Evolutionary conservation across 495 filamentous ascomycete species (phyloP).

Genomic region (Xylaria venustula): DNA sequence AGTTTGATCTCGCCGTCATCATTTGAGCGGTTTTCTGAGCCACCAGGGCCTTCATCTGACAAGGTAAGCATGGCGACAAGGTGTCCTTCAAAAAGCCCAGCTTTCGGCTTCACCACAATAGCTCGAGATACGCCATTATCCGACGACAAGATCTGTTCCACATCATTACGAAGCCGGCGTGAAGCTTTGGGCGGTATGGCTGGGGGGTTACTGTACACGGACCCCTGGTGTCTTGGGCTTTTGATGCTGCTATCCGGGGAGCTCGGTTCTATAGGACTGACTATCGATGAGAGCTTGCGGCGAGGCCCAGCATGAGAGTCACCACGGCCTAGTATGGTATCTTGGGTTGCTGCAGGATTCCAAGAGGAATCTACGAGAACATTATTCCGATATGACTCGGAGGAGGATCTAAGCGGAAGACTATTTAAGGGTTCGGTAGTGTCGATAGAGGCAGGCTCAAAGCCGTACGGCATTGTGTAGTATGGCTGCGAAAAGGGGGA

Average conservation of each 20-base stretch:
- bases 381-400: not conserved
- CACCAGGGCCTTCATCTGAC: constrained; percentile 20
- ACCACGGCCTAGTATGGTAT: constrained; percentile 2
- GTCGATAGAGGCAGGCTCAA: not conserved
- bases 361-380: constrained; percentile 1
- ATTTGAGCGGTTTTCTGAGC: not conserved
- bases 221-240: constrained; percentile 1
- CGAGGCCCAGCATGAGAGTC: constrained; percentile 17
- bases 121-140: constrained; percentile 32
- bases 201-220: constrained; percentile 4
- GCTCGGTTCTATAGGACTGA: constrained; percentile 14
- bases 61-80: constrained; percentile 44
- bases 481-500: constrained; percentile 13
- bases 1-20: constrained; percentile 35
- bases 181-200: constrained; percentile 20
- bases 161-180: constrained; percentile 18
- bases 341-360: not conserved
- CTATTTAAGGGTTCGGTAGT: not conserved
- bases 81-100: constrained; percentile 45
- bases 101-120: constrained; percentile 43
- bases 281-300: not conserved
- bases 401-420: not conserved
- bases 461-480: not conserved
- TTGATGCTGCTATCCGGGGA: constrained; percentile 9
- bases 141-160: constrained; percentile 19